Percentiles rank a stretch among this genome's conserved stretches.
Conservation (phyloP, 176 grass and related monocot species). For the Saccharum spontaneum region DNA sequence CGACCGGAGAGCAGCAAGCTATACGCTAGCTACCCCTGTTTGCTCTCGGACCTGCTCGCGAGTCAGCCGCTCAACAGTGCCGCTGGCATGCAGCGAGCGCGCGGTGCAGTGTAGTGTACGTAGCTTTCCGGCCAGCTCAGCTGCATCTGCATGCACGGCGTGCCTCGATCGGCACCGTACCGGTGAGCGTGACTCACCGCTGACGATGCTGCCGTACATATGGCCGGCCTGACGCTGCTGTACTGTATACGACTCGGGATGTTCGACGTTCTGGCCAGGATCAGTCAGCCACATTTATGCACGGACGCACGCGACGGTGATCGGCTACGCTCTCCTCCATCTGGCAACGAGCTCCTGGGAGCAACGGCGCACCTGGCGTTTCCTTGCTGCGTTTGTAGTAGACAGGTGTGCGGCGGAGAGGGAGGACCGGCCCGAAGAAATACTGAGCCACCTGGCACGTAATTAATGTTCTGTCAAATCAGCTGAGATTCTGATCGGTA, state of each 20-base stretch:
- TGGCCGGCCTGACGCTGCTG: not conserved
- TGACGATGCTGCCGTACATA: not conserved
- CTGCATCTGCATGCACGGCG: not conserved
- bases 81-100: not conserved
- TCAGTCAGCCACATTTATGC: not conserved
- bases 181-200: not conserved
- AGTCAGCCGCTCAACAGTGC: not conserved
- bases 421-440: too few species aligned
- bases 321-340: not conserved
- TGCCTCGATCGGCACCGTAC: not conserved
- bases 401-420: not conserved
- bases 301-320: not conserved
- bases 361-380: not conserved
- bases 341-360: not conserved
- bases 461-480: too few species aligned
- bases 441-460: too few species aligned
- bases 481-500: too few species aligned
- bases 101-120: not conserved
- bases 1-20: too few species aligned
- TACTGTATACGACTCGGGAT: not conserved
- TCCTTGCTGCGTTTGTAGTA: not conserved
- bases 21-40: too few species aligned
- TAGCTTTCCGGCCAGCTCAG: too few species aligned
- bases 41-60: not conserved
- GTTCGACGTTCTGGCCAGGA: not conserved